Base-by-base conservation (phyloP, 495 filamentous ascomycete species). In the Astrothelium macrocarpum region DNA sequence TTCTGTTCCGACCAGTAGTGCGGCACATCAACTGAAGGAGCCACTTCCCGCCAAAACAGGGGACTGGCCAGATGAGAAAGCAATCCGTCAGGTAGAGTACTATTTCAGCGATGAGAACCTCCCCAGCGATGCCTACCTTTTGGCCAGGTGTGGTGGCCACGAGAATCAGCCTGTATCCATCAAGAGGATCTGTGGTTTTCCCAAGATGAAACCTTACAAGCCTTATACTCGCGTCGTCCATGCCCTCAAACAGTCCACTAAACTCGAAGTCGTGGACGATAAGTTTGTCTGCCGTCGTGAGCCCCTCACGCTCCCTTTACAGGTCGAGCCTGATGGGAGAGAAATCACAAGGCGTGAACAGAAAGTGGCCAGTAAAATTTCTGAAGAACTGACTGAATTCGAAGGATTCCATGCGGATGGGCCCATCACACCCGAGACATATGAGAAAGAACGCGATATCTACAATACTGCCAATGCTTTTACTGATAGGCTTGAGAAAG, bases 361-460 rank as follows among this genome's bases (percentile, higher is more conserved):
- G n/a, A n/a, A n/a, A n/a, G n/a, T n/a, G n/a, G n/a, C n/a, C n/a
- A n/a, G n/a, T n/a, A n/a, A n/a, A n/a, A n/a, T n/a, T n/a, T n/a
- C n/a, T n/a, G n/a, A n/a, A n/a, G 67, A 75, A 66, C 67, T 73
- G 2, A 73, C 73, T n/a, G 75, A 74, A 20, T 76, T 77, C 64
- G 75, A 77, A 84, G 87, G 90, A 42, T 90, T 82, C 70, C 90
- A 80, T 71, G 85, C 84, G 45, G 91, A 97, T 70, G 79, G 83
- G 3, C 91, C 93, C 0, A 73, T 95, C 39, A 91, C 88, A 0
- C 86, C 86, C 0, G 79, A 77, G 0, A 82, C 94, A 68, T 76
- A 78, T 60, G 69, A 78, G 2, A 77, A 88, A 59, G 88, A 93
- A 71, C 74, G 68, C 36, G 74, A 76, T 25, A 63, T 70, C 18